These are phyloP conservation scores for Teratosphaeria nubilosa DNA, from an alignment of 2,329 filamentous ascomycete genomes.

Conservation along the genomic window DNA sequence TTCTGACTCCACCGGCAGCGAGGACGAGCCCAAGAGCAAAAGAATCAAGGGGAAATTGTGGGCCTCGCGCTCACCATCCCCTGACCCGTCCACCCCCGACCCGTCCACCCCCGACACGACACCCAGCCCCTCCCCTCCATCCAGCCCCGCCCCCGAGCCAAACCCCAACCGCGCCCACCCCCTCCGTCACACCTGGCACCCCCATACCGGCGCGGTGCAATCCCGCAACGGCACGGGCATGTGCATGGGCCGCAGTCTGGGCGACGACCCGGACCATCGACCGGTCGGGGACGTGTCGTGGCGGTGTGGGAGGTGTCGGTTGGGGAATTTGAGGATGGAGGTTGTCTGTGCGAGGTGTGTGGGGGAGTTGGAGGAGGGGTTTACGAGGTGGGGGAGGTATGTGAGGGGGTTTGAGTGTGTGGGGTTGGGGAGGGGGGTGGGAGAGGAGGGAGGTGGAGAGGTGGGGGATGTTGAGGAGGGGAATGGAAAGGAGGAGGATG, in stretches of 20 bases:
- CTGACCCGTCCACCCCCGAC: too few relatives aligned
- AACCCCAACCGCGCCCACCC: too few relatives aligned
- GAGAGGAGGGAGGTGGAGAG: not conserved
- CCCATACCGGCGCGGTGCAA: too few relatives aligned
- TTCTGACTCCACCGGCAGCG: too few relatives aligned
- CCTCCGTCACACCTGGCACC: too few relatives aligned
- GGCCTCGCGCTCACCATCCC: too few relatives aligned
- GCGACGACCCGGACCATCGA: not conserved
- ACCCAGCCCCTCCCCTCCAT: too few relatives aligned
- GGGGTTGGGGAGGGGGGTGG: not conserved
- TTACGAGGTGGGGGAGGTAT: not conserved
- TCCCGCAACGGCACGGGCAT: not conserved
- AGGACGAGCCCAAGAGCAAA: too few relatives aligned
- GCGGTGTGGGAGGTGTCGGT: not conserved
- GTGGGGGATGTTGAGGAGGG: not conserved
- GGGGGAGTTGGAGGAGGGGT: not conserved
- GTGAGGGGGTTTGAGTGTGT: not conserved
- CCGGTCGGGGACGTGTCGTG: not conserved
- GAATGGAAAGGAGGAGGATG: not conserved
- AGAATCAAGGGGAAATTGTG: too few relatives aligned
- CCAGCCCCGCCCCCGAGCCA: too few relatives aligned
- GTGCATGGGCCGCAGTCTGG: not conserved
- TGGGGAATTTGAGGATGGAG: not conserved
- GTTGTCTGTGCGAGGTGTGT: not conserved
- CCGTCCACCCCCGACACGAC: too few relatives aligned